Conservation (phyloP, 2,329 filamentous ascomycete genomes). For the Dothistroma septosporum region DNA sequence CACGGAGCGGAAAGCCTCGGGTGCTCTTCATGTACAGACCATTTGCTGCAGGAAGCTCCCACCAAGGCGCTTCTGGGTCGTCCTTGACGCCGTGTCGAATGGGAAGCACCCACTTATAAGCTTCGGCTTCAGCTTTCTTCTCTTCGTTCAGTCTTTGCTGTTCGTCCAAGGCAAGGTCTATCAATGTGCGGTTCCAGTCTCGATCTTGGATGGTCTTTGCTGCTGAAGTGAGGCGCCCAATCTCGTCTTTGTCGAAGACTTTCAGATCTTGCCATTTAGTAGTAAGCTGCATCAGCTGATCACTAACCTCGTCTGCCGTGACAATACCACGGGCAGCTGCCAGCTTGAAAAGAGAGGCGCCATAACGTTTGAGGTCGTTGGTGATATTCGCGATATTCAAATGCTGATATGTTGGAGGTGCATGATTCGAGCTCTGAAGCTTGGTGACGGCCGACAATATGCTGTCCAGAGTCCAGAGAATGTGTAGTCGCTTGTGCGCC, state of each 20-base stretch:
- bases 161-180: slow-evolving; percentile 1
- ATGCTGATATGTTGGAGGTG: background rate
- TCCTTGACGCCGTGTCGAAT: slow-evolving; percentile 25
- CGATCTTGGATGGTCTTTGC: slow-evolving; percentile 1
- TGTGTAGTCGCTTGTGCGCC: slow-evolving; percentile 22
- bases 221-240: background rate
- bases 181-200: slow-evolving; percentile 3
- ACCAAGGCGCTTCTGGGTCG: slow-evolving; percentile 29
- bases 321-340: slow-evolving; percentile 3
- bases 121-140: slow-evolving; percentile 8
- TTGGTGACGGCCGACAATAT: slow-evolving; percentile 12
- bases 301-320: slow-evolving; percentile 6
- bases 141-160: slow-evolving; percentile 8
- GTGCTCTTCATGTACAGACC: slow-evolving; percentile 29
- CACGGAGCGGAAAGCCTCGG: slow-evolving; percentile 28
- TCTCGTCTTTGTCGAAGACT: slow-evolving; percentile 1
- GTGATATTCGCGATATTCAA: background rate
- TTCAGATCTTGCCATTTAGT: background rate
- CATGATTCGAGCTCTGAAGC: background rate
- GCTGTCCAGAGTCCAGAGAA: slow-evolving; percentile 23
- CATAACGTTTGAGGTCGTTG: background rate
- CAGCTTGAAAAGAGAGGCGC: background rate
- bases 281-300: slow-evolving; percentile 3
- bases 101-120: slow-evolving; percentile 21
- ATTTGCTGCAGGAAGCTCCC: slow-evolving; percentile 33